Evolutionary conservation across 768 basidiomycete genomes (phyloP), one percentile per base, ranked within the genome.

Genomic region (Candolleomyces aberdarensis): DNA sequence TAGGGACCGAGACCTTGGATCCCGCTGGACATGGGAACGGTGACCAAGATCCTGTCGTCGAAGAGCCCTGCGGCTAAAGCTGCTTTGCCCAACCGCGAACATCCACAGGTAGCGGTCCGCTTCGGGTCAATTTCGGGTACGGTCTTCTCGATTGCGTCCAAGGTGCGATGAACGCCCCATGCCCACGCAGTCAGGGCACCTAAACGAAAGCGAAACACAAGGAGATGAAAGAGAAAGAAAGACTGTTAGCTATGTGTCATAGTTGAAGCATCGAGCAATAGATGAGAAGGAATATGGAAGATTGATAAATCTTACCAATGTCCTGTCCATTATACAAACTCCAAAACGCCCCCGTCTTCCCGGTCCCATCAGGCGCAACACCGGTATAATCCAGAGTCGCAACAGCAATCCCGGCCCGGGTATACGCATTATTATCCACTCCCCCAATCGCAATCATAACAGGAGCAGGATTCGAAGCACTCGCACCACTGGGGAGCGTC

Each of bases 111-210:
- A 15, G 69, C 76, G 63, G 75, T 69, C 64, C 70, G 73, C 52
- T 63, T 58, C 14, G 69, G 58, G 65, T 78, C 71, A 68, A 78
- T 72, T 41, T 72, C 66, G 20, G 74, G 72, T n/a, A 66, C 55
- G 1, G 66, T 72, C 26, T 51, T 49, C 61, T 75, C 71, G 63
- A 78, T 72, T 20, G 67, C 75, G 67, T 77, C 77, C 63, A 78
- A 71, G 63, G 76, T 73, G 43, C 77, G 74, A 63, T 68, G 70
- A 48, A 75, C 69, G 51, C 76, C 77, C 77, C 76, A 78, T 1
- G 71, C 73, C 77, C 77, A 78, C 7, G 76, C 77, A 13, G 73
- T 75, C 70, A 78, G 70, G 15, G 75, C 72, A 58, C 66, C 66
- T 26, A 72, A 72, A 43, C 64, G 69, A 53, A 64, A 64, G 60